phyloP scores from a whole-genome alignment of 345 rosid species.

The Salix brachista region DNA sequence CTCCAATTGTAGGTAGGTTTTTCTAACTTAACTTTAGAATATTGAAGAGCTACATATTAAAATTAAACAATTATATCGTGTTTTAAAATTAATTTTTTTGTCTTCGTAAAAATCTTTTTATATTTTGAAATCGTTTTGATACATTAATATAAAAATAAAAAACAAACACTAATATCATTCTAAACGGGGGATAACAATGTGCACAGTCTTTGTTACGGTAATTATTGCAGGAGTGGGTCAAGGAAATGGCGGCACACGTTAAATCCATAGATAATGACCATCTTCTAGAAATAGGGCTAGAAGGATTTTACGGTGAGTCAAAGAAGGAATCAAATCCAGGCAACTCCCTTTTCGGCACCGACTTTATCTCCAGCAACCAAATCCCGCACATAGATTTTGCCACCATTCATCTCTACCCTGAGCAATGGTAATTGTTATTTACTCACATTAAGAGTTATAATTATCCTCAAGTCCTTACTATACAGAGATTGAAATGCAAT shows the following conservation, averaged over 20 bases:
- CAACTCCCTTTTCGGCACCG: conserved; percentile 38
- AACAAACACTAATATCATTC: no score
- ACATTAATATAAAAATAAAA: no score
- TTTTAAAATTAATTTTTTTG: no score
- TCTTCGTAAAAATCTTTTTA: no score
- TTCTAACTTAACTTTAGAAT: no score
- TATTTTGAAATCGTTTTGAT: no score
- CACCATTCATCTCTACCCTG: conserved; percentile 72
- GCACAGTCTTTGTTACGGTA: neutral
- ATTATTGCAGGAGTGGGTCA: conserved; percentile 48
- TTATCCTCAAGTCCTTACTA: neutral
- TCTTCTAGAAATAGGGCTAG: conserved; percentile 67
- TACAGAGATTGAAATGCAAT: neutral
- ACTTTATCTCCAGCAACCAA: conserved; percentile 63
- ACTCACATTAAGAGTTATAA: neutral
- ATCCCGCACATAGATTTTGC: conserved; percentile 58
- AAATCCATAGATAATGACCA: conserved; percentile 66
- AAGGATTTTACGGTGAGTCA: conserved; percentile 75
- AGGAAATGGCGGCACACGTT: conserved; percentile 58
- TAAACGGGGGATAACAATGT: neutral
- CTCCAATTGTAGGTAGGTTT: no score
- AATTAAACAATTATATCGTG: no score
- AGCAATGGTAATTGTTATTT: conserved; percentile 46
- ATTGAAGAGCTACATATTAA: no score
- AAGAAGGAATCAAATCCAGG: conserved; percentile 48